Percentiles rank a stretch among this genome's conserved stretches.
Evolutionary conservation across 345 rosid genomes (phyloP).

Genomic region (Eucalyptus tenuipes): DNA sequence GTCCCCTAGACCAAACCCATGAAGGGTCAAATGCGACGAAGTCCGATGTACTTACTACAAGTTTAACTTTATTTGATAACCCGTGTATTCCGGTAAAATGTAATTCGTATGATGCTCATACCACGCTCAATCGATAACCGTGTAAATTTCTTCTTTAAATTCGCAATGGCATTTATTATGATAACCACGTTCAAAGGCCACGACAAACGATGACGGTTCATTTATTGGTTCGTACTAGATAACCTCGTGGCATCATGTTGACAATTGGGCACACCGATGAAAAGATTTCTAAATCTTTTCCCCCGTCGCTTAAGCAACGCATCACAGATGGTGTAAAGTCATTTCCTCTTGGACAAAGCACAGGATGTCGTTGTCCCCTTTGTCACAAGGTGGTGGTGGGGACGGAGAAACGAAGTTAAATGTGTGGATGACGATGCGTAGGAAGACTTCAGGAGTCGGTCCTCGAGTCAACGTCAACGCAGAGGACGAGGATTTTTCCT

Average conservation of each 20-base stretch:
- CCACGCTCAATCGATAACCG: accelerated
- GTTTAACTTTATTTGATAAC: background rate
- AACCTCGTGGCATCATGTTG: background rate
- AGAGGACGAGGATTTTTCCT: background rate
- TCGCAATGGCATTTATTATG: background rate
- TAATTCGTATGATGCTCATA: background rate
- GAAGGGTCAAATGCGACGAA: background rate
- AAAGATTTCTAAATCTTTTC: background rate
- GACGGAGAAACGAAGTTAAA: background rate
- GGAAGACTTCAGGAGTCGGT: background rate
- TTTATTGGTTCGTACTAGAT: background rate
- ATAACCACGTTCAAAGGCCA: background rate
- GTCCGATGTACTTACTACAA: background rate
- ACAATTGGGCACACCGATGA: too few relatives aligned
- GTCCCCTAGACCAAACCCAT: background rate
- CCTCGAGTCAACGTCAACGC: background rate
- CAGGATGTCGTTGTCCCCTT: background rate
- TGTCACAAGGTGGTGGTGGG: background rate
- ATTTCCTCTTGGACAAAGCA: background rate
- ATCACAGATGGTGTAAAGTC: background rate
- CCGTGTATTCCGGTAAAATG: accelerated
- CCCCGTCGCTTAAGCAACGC: background rate
- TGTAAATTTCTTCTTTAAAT: background rate
- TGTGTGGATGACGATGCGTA: background rate
- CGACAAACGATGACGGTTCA: background rate